Conservation (phyloP, 1,139 yeast species). For the Hemisphaericaspora xylanilytica region DNA sequence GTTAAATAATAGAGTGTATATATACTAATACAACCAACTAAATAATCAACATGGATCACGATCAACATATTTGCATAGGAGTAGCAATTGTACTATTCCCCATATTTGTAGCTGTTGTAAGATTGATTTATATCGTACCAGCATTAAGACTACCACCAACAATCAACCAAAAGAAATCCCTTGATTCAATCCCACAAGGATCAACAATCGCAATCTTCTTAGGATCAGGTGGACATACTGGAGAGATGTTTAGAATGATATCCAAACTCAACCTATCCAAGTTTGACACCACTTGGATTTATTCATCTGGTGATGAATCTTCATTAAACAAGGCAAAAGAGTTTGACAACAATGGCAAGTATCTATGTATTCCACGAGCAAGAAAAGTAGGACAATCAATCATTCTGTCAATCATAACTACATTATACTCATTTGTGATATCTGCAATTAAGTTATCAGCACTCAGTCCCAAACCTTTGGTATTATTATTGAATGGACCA, state of each 20-base stretch:
- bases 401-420: slow-evolving; percentile 51
- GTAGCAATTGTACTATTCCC: slow-evolving; percentile 26
- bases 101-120: slow-evolving; percentile 20
- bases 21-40: background rate
- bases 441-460: slow-evolving; percentile 22
- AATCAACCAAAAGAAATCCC: slow-evolving; percentile 2
- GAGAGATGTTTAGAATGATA: slow-evolving; percentile 81
- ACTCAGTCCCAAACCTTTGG: slow-evolving; percentile 38
- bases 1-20: no score
- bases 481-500: slow-evolving; percentile 84
- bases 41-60: slow-evolving; percentile 23
- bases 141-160: slow-evolving; percentile 14
- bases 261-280: slow-evolving; percentile 27
- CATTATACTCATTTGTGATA: slow-evolving; percentile 39
- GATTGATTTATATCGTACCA: slow-evolving; percentile 33
- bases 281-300: slow-evolving; percentile 43
- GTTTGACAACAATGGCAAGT: slow-evolving; percentile 37
- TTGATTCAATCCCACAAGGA: slow-evolving; percentile 14
- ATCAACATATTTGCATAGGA: slow-evolving; percentile 22
- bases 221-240: slow-evolving; percentile 94
- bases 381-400: slow-evolving; percentile 70
- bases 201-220: slow-evolving; percentile 51
- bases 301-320: slow-evolving; percentile 57
- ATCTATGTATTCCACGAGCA: slow-evolving; percentile 61
- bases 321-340: slow-evolving; percentile 51